These are phyloP conservation scores for Suaeda aralocaspica DNA, from an alignment of 148 eudicot genomes.

Conservation along the genomic window DNA sequence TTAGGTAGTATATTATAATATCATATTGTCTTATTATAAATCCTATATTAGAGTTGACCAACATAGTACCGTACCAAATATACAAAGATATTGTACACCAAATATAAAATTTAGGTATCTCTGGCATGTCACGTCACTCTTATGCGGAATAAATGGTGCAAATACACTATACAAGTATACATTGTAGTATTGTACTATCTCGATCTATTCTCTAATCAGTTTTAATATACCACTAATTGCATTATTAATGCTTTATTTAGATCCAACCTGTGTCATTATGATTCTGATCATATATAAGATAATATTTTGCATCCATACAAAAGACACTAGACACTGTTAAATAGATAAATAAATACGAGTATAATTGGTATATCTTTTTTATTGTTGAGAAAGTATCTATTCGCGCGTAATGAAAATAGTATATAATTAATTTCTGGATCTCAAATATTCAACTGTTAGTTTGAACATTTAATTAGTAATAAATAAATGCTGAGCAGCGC, in stretches of 20 bases:
- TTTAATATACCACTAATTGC: background rate
- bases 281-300: background rate
- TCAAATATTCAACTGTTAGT: too few species aligned
- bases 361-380: background rate
- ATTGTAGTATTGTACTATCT: background rate
- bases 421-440: too few species aligned
- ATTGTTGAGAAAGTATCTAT: too few species aligned
- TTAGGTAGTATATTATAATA: background rate
- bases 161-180: too few species aligned
- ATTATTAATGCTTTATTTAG: conserved; percentile 1
- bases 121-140: background rate
- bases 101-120: too few species aligned
- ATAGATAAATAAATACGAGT: background rate
- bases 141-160: too few species aligned
- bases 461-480: too few species aligned
- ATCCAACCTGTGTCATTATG: background rate
- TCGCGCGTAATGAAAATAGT: too few species aligned
- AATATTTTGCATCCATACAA: background rate
- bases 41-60: conserved; percentile 7
- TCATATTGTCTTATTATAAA: background rate
- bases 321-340: background rate
- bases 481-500: too few species aligned
- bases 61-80: background rate
- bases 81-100: background rate
- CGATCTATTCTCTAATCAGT: background rate